Evolutionary conservation across 371 early-diverging fungal species (phyloP).

Genomic region (Chytridium lagenaria): DNA sequence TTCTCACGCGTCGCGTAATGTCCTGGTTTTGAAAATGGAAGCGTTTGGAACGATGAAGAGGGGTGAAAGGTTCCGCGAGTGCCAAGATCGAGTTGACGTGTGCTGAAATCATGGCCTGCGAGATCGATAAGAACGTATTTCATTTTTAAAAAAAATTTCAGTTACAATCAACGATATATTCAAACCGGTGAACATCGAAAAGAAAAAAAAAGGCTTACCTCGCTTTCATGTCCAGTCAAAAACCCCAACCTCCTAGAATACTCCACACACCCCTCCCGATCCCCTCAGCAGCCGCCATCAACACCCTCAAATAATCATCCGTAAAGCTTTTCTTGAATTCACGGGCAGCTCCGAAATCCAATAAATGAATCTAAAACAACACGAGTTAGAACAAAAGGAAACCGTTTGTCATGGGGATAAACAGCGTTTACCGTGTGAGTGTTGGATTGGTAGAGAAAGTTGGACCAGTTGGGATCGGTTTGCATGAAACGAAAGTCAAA

Average conservation of each 20-base stretch:
- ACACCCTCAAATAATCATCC: slow-evolving; percentile 74
- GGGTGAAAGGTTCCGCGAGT: slow-evolving; percentile 87
- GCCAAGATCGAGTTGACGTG: slow-evolving; percentile 89
- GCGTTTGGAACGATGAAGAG: slow-evolving; percentile 20
- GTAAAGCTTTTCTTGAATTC: slow-evolving; percentile 78
- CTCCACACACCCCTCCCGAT: slow-evolving; percentile 76
- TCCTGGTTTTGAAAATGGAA: slow-evolving; percentile 85
- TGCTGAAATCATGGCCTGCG: slow-evolving; percentile 79
- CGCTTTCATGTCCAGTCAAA: slow-evolving; percentile 91
- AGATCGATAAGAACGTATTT: not conserved
- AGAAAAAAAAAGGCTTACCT: slow-evolving; percentile 44
- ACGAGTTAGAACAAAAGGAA: not conserved
- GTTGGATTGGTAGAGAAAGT: slow-evolving; percentile 84
- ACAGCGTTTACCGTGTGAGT: slow-evolving; percentile 54
- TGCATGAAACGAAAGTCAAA: slow-evolving; percentile 96
- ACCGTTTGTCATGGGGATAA: not conserved
- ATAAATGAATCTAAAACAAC: slow-evolving; percentile 65
- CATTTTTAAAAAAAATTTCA: too few relatives aligned
- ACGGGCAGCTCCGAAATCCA: slow-evolving; percentile 97
- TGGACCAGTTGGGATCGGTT: slow-evolving; percentile 98
- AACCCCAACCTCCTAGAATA: slow-evolving; percentile 86
- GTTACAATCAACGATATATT: too few relatives aligned
- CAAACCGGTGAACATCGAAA: too few relatives aligned
- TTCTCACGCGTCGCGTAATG: slow-evolving; percentile 81
- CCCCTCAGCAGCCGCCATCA: slow-evolving; percentile 75